These are phyloP conservation scores for Coniochaeta hoffmannii DNA, from an alignment of 2,329 filamentous ascomycete genomes.

Conservation along the genomic window DNA sequence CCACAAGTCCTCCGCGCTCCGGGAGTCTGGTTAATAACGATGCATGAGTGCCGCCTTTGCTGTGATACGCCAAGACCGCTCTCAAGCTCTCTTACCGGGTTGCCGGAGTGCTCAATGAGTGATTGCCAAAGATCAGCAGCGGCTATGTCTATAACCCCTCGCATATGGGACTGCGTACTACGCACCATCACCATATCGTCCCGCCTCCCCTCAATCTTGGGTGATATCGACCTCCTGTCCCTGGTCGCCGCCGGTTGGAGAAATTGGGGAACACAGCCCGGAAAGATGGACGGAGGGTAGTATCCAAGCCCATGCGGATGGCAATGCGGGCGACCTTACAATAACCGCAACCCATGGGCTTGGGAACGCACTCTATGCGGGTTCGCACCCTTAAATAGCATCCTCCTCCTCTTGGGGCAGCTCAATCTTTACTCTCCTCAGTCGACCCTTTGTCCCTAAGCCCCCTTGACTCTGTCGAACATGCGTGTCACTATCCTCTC, in stretches of 20 bases:
- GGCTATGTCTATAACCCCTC: neutral
- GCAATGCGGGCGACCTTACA: neutral
- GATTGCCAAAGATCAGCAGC: neutral
- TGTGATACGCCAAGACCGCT: neutral
- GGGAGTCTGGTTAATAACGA: neutral
- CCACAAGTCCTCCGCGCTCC: neutral
- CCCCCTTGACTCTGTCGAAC: neutral
- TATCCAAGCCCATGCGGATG: neutral
- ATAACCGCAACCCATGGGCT: neutral
- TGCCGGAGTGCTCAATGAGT: neutral
- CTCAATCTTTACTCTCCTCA: neutral
- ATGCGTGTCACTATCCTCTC: constrained; percentile 10
- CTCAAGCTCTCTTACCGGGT: neutral
- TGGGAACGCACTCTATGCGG: neutral
- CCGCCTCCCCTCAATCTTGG: neutral
- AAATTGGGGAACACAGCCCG: neutral
- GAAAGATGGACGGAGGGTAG: neutral
- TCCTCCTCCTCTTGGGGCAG: neutral
- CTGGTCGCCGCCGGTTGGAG: neutral
- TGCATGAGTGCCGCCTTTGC: neutral
- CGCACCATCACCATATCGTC: neutral
- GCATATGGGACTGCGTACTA: neutral
- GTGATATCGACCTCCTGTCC: neutral
- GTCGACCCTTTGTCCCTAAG: neutral
- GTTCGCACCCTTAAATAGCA: neutral